phyloP scores from a whole-genome alignment of 805 yeast genomes.

The Candida orba region DNA sequence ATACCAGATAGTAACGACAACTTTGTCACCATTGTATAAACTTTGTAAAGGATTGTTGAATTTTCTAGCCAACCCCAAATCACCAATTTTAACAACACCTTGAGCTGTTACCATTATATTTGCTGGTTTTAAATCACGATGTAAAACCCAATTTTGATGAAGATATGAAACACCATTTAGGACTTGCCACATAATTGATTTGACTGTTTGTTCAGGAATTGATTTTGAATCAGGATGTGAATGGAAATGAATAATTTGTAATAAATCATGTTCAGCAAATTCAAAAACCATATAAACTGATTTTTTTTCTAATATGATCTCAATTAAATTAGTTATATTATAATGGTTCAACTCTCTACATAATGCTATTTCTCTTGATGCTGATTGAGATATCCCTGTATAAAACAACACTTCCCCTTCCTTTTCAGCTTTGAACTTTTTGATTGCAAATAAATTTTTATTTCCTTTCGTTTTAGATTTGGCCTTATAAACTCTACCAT shows the following conservation, averaged over 20 bases:
- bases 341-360: constrained; percentile 81
- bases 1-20: constrained; percentile 96
- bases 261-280: constrained; percentile 90
- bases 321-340: constrained; percentile 74
- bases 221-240: constrained; percentile 79
- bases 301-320: constrained; percentile 80
- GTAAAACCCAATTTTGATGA: constrained; percentile 95
- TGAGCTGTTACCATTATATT: constrained; percentile 89
- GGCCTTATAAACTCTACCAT: constrained; percentile 93
- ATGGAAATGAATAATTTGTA: constrained; percentile 91
- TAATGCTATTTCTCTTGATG: constrained; percentile 91
- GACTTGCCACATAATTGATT: constrained; percentile 88
- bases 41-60: constrained; percentile 84
- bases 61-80: constrained; percentile 83
- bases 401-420: constrained; percentile 85
- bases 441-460: constrained; percentile 55
- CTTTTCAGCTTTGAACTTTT: constrained; percentile 90
- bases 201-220: constrained; percentile 72
- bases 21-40: constrained; percentile 86
- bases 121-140: constrained; percentile 95
- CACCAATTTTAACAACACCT: constrained; percentile 95
- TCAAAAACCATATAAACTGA: constrained; percentile 93
- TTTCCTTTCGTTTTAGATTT: constrained; percentile 33
- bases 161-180: constrained; percentile 84
- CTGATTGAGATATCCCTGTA: constrained; percentile 93